Conservation (phyloP, 768 basidiomycete species). For the Boletus sp. region DNA sequence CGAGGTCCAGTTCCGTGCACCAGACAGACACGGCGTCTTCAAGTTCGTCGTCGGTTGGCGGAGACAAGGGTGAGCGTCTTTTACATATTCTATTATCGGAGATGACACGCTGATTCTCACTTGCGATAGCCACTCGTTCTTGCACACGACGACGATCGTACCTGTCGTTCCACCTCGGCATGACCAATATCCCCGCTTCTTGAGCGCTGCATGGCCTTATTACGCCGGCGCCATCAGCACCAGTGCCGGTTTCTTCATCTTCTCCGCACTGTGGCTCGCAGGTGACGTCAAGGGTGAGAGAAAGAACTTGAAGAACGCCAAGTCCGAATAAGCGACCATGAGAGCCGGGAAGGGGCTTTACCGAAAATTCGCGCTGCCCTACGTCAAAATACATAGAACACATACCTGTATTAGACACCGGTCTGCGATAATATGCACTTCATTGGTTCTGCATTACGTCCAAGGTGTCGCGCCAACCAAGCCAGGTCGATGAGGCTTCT, state of each 20-base stretch:
- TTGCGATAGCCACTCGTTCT: conserved; percentile 60
- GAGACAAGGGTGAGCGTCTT: conserved; percentile 69
- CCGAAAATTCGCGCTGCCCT: conserved; percentile 8
- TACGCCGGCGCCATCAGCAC: conserved; percentile 91
- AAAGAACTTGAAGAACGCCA: conserved; percentile 42
- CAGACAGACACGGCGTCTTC: conserved; percentile 97
- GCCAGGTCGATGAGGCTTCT: conserved; percentile 4
- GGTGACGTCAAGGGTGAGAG: conserved; percentile 70
- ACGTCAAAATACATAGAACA: conserved; percentile 13
- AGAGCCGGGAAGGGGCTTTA: neutral
- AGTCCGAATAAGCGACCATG: conserved; percentile 26
- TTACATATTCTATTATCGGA: neutral
- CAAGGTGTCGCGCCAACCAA: neutral
- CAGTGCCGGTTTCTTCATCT: conserved; percentile 79
- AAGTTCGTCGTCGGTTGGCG: conserved; percentile 93
- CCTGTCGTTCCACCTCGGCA: conserved; percentile 92
- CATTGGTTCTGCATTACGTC: neutral
- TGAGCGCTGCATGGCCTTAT: conserved; percentile 95
- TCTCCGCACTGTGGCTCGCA: conserved; percentile 84
- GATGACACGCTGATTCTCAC: neutral
- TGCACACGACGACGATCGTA: conserved; percentile 72
- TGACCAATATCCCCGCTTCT: conserved; percentile 93
- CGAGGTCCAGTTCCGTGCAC: conserved; percentile 81
- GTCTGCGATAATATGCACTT: conserved; percentile 6
- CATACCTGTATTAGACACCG: conserved; percentile 22